A percentile compares a stretch with the other conserved stretches of the same genome.
Conservation (phyloP, 768 basidiomycete genomes). For the Lactarius akahatsu region DNA sequence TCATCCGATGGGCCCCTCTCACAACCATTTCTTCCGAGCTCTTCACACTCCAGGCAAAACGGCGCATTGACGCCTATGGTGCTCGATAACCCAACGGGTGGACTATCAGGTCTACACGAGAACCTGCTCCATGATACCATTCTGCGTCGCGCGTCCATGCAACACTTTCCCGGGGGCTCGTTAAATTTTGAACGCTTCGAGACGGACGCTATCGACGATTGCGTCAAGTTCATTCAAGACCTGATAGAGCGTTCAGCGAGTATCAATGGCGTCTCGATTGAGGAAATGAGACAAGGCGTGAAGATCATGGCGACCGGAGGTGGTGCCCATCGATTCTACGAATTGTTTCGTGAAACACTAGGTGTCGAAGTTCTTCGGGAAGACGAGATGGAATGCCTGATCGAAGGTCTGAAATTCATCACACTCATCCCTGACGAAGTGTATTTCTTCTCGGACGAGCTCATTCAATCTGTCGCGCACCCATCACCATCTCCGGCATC, state of each 20-base stretch:
- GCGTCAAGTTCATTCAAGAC: slow-evolving; percentile 82
- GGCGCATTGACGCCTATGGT: slow-evolving; percentile 84
- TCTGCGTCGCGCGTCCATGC: slow-evolving; percentile 66
- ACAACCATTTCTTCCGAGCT: slow-evolving; percentile 36
- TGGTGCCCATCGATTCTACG: slow-evolving; percentile 93
- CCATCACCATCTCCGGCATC: slow-evolving; percentile 31
- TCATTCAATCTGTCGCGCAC: slow-evolving; percentile 68
- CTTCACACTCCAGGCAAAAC: slow-evolving; percentile 45
- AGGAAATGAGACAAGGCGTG: slow-evolving; percentile 85
- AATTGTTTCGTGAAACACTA: slow-evolving; percentile 69
- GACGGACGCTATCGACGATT: slow-evolving; percentile 81
- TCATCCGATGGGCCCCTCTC: slow-evolving; percentile 32
- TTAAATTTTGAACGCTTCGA: slow-evolving; percentile 98
- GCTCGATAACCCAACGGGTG: slow-evolving; percentile 42
- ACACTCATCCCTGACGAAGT: slow-evolving; percentile 95
- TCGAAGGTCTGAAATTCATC: slow-evolving; percentile 94
- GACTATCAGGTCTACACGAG: slow-evolving; percentile 39
- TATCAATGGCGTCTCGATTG: slow-evolving; percentile 82
- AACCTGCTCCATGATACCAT: slow-evolving; percentile 59
- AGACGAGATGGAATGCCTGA: slow-evolving; percentile 99
- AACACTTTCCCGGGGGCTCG: slow-evolving; percentile 91
- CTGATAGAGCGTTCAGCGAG: slow-evolving; percentile 85
- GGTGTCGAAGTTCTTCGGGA: slow-evolving; percentile 85
- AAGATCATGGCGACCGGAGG: slow-evolving; percentile 99
- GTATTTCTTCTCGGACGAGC: slow-evolving; percentile 97